Percentiles rank a stretch among this genome's conserved stretches.
These are phyloP conservation scores for Trichoderma harzianum DNA, from an alignment of 2,329 filamentous ascomycete genomes.

Conservation along the genomic window DNA sequence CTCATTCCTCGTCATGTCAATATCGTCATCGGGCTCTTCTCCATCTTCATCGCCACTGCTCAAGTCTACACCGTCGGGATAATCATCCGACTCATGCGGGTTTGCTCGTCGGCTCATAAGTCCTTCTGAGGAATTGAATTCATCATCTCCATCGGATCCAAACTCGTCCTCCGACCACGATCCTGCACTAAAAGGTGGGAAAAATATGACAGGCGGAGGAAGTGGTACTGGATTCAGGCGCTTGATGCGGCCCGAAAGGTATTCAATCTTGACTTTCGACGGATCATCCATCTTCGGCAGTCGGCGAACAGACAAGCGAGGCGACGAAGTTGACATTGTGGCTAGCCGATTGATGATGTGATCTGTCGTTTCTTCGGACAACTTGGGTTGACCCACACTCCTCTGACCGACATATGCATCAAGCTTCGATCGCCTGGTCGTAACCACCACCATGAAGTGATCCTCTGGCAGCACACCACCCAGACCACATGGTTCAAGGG, in stretches of 20 bases:
- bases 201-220: conserved; percentile 52
- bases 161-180: conserved; percentile 32
- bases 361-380: conserved; percentile 35
- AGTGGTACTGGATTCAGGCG: conserved; percentile 46
- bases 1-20: conserved; percentile 32
- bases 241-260: conserved; percentile 42
- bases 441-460: conserved; percentile 57
- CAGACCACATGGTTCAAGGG: conserved; percentile 56
- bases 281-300: not conserved
- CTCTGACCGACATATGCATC: conserved; percentile 18
- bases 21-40: conserved; percentile 38
- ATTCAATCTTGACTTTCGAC: conserved; percentile 41
- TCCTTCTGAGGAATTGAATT: conserved; percentile 29
- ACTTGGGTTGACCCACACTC: not conserved
- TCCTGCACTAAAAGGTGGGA: conserved; percentile 45
- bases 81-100: conserved; percentile 40
- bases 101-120: conserved; percentile 35
- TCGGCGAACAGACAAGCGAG: conserved; percentile 21
- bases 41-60: conserved; percentile 42
- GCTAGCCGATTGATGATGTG: conserved; percentile 42
- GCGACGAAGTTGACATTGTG: conserved; percentile 40
- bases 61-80: conserved; percentile 39
- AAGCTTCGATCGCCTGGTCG: conserved; percentile 43
- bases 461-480: conserved; percentile 61
- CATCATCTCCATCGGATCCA: conserved; percentile 29